A percentile compares a stretch with the other conserved stretches of the same genome.
phyloP scores from a whole-genome alignment of 2,329 filamentous ascomycete species.

The Colletotrichum siamense region DNA sequence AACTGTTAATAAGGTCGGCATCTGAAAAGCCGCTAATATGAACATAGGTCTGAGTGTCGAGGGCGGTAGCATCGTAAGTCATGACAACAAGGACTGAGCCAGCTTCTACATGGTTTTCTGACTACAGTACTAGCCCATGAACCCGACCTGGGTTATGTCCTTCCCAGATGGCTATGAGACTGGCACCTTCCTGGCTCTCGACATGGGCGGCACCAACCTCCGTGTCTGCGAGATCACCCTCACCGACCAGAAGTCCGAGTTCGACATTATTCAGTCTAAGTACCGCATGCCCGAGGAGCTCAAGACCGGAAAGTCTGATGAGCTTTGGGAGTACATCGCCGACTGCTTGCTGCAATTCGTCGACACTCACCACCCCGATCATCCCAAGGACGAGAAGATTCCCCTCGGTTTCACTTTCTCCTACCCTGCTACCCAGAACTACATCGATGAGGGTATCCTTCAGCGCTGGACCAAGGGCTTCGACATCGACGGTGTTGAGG shows the following conservation, averaged over 20 bases:
- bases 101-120: constrained; percentile 16
- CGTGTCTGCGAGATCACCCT: constrained; percentile 93
- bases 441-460: constrained; percentile 89
- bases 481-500: constrained; percentile 91
- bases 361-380: constrained; percentile 79
- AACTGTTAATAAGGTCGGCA: background rate
- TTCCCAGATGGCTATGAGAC: constrained; percentile 88
- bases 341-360: constrained; percentile 92
- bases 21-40: constrained; percentile 17
- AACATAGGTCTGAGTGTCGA: constrained; percentile 77
- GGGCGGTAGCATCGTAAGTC: constrained; percentile 88
- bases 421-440: constrained; percentile 91
- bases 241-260: constrained; percentile 86
- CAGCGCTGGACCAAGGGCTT: constrained; percentile 99
- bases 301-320: constrained; percentile 82
- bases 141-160: constrained; percentile 93
- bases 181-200: constrained; percentile 86
- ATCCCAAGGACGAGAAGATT: constrained; percentile 65
- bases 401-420: constrained; percentile 96
- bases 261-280: constrained; percentile 95
- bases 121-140: constrained; percentile 78
- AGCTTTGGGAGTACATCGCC: constrained; percentile 94
- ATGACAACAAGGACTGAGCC: background rate
- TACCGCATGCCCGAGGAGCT: constrained; percentile 94
- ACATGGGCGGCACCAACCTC: constrained; percentile 96